Evolutionary conservation across 148 eudicot genomes (phyloP), one percentile per base, ranked within the genome.

Genomic region (Rhododendron ovatum): DNA sequence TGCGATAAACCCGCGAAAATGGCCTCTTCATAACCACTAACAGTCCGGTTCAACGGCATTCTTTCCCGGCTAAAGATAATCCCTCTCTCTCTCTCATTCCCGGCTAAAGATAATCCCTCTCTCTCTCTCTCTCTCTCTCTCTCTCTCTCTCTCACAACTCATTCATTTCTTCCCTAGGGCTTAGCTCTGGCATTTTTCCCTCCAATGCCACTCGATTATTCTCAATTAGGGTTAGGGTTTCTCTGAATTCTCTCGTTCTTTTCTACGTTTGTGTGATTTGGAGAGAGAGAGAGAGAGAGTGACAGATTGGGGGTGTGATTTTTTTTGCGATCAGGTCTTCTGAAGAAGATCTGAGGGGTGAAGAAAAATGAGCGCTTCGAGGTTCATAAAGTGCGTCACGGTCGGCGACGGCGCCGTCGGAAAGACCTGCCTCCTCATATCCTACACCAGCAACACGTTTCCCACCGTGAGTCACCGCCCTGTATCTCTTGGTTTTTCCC

Each of bases 371-470:
- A 96, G 98, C 88, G 98, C 98, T 67, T 94, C 98, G 45, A 92
- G 98, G 91, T 96, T 96, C 90, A 93, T 95, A 82, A 95, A 95
- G 87, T 95, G 98, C 84, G 98, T 95, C 61, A 95, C 98, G 30
- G 98, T 95, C 3, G 98, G 98, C 12, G 98, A 95, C 73, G 98
- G 98, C 51, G 98, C 98, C 73, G 98, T 95, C 14, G 98, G 98
- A 41, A 95, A 95, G 87, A 95, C 98, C 53, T 95, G 98, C 84
- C 91, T 95, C 87, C 90, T 95, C 89, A 95, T 95, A 85, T 95
- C 98, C 22, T 95, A 95, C 93, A 95, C 98, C 93, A 96, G 98
- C 95, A 96, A 93, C 86, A 96, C 98, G 45, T 96, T 96, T 75
- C 98, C 98, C 65, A 94, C 98, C 90, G 98, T 95, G 39, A 84